Evolutionary conservation across 2,329 filamentous ascomycete genomes (phyloP).

Genomic region (Microthyrium microscopicum): DNA sequence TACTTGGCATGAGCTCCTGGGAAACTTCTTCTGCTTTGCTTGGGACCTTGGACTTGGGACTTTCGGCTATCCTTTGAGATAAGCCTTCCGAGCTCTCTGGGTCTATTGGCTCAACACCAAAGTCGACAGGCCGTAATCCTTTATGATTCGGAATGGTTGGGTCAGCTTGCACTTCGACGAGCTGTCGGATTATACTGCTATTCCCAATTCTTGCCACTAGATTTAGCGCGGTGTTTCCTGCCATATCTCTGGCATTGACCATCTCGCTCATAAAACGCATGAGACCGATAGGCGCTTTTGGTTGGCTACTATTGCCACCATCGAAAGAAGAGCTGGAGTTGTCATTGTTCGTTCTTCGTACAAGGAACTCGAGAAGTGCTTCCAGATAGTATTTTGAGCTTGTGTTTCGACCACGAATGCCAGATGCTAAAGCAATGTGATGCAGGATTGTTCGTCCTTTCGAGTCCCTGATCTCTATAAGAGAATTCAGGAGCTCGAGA

Average conservation of each 20-base stretch:
- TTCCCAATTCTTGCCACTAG: conserved; percentile 88
- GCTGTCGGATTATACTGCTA: conserved; percentile 85
- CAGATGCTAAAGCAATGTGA: conserved; percentile 90
- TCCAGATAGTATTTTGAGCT: conserved; percentile 95
- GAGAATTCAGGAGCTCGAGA: conserved; percentile 71
- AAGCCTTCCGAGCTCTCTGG: conserved; percentile 2
- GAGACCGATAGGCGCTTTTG: conserved; percentile 55
- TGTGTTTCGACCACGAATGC: conserved; percentile 79
- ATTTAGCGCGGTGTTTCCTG: conserved; percentile 87
- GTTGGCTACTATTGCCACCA: conserved; percentile 34
- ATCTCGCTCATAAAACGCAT: conserved; percentile 94
- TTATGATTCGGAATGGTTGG: conserved; percentile 83
- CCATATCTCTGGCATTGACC: conserved; percentile 86
- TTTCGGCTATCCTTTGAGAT: conserved; percentile 27
- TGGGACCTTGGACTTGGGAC: conserved; percentile 21
- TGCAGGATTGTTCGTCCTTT: conserved; percentile 86
- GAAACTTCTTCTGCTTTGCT: conserved; percentile 52
- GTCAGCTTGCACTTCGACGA: conserved; percentile 88
- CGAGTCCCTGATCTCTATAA: conserved; percentile 78
- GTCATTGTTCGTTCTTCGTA: conserved; percentile 45
- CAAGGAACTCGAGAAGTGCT: conserved; percentile 83
- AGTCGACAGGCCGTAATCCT: conserved; percentile 78
- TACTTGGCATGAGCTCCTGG: conserved; percentile 59
- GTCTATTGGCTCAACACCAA: conserved; percentile 54
- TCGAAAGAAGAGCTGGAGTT: conserved; percentile 16